These are phyloP conservation scores for Globisporangium cylindrosporum DNA, from an alignment of 352 stramenopile species.

Conservation along the genomic window DNA sequence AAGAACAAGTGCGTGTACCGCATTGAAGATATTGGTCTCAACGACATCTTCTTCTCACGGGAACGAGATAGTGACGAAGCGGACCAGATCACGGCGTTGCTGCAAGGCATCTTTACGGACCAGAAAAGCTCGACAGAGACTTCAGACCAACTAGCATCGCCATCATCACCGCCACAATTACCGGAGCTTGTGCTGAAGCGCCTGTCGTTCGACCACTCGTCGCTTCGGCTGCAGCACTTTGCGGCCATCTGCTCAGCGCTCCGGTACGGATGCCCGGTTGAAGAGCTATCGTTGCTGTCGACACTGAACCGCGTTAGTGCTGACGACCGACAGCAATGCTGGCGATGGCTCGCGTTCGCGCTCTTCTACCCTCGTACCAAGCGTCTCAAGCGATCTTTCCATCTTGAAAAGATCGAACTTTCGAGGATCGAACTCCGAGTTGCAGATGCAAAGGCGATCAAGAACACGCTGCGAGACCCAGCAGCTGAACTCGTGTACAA, in stretches of 20 bases:
- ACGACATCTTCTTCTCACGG: slow-evolving; percentile 14
- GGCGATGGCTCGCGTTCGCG: slow-evolving; percentile 17
- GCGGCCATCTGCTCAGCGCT: slow-evolving; percentile 7
- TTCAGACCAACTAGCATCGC: neutral
- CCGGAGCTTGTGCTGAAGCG: neutral
- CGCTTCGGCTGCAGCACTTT: slow-evolving; percentile 11
- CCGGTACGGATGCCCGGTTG: slow-evolving; percentile 2
- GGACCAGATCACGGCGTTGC: neutral
- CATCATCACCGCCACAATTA: neutral
- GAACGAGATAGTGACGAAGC: slow-evolving; percentile 4
- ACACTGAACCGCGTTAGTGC: slow-evolving; percentile 6
- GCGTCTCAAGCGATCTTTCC: neutral
- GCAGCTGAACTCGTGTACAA: slow-evolving; percentile 8
- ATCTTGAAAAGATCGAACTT: slow-evolving; percentile 12
- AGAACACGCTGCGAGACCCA: slow-evolving; percentile 6
- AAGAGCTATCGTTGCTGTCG: slow-evolving; percentile 9
- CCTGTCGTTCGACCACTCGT: slow-evolving; percentile 14
- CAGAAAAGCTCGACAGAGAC: no score
- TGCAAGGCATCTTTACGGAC: neutral
- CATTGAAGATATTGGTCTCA: slow-evolving; percentile 4
- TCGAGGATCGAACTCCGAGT: slow-evolving; percentile 6
- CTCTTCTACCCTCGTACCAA: slow-evolving; percentile 16
- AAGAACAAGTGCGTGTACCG: slow-evolving; percentile 6
- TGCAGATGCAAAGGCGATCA: slow-evolving; percentile 9
- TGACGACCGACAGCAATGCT: slow-evolving; percentile 9